Conservation (phyloP, 2,329 filamentous ascomycete species). For the Neonectria hederae region DNA sequence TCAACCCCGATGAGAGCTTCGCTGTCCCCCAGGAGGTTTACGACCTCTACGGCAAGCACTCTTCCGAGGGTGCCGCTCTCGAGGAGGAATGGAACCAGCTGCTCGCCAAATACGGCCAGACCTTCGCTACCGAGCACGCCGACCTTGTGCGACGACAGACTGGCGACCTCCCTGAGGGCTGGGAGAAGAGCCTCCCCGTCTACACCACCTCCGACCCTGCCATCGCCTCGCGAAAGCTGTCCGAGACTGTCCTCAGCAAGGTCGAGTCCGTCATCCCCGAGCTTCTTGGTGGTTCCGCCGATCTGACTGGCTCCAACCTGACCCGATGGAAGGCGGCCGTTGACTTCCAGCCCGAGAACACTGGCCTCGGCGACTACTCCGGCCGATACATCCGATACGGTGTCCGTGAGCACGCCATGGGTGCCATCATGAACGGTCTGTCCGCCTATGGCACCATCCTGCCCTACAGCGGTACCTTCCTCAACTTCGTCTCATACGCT, state of each 20-base stretch:
- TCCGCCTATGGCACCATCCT: slow-evolving; percentile 95
- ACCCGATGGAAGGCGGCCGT: slow-evolving; percentile 97
- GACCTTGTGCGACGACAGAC: slow-evolving; percentile 84
- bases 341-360: slow-evolving; percentile 94
- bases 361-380: slow-evolving; percentile 85
- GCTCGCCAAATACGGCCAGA: slow-evolving; percentile 83
- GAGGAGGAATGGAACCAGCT: slow-evolving; percentile 97
- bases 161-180: slow-evolving; percentile 90
- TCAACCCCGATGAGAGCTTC: slow-evolving; percentile 94
- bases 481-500: slow-evolving; percentile 99
- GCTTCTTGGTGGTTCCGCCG: slow-evolving; percentile 93
- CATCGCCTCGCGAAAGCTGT: slow-evolving; percentile 94
- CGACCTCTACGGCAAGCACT: slow-evolving; percentile 87
- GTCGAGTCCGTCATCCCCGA: slow-evolving; percentile 86
- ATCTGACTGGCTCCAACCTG: slow-evolving; percentile 98
- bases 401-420: slow-evolving; percentile 93
- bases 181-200: slow-evolving; percentile 91
- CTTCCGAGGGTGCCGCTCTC: slow-evolving; percentile 83
- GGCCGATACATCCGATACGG: slow-evolving; percentile 94
- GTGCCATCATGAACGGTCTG: slow-evolving; percentile 93
- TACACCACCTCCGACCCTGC: slow-evolving; percentile 89
- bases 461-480: slow-evolving; percentile 94
- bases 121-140: slow-evolving; percentile 80
- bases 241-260: slow-evolving; percentile 90
- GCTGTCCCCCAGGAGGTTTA: slow-evolving; percentile 95